Evolutionary conservation across 1,284 basidiomycete species (phyloP), one percentile per base, ranked within the genome.

Genomic region (Pyrrhoderma noxium): DNA sequence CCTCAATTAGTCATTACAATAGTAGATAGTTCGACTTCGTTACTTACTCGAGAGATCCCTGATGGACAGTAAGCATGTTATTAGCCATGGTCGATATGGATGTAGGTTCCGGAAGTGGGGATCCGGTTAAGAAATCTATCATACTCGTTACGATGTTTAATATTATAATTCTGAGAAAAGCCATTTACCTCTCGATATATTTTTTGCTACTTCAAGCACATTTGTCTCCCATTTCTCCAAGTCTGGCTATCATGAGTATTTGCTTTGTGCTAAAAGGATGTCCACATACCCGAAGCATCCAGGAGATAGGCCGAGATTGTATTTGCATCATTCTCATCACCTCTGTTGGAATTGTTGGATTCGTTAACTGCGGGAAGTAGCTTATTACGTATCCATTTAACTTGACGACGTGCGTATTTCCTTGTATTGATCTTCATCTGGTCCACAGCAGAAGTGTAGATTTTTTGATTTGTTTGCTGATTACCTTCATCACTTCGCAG

Each of bases 351-450:
- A n/a, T 58, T 52, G 55, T 80, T 74, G 9, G 77, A 74, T 27
- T 73, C 74, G 34, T 76, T 63, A 2, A 89, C 71, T 1, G 82
- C 85, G 1, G 93, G 93, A 8, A 97, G 64, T 3, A 99, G 69
- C 66, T 96, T 94, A 63, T 93, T 93, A 37, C 81, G 77, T 47
- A 99, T 84, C 96, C 96, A 99, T 45, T 85, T 84, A 36, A 93
- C 74, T 65, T 99, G 96, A 16, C 84, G 76, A 64, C 89, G 92
- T 0, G 96, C 92, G 62, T 99, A 99, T 66, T 93, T 88, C 16
- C 89, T 72, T 1, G 95, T 99, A 0, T 86, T 85, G 0, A 78
- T 66, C 66, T 98, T 96, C 80, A 93, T 97, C 18, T 75, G 75
- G 37, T 86, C 81, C 1, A 91, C 70, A 0, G 89, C 89, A 16